Percentiles rank a stretch among this genome's conserved stretches.
Conservation (phyloP, 768 basidiomycete genomes). For the Daedalea quercina region DNA sequence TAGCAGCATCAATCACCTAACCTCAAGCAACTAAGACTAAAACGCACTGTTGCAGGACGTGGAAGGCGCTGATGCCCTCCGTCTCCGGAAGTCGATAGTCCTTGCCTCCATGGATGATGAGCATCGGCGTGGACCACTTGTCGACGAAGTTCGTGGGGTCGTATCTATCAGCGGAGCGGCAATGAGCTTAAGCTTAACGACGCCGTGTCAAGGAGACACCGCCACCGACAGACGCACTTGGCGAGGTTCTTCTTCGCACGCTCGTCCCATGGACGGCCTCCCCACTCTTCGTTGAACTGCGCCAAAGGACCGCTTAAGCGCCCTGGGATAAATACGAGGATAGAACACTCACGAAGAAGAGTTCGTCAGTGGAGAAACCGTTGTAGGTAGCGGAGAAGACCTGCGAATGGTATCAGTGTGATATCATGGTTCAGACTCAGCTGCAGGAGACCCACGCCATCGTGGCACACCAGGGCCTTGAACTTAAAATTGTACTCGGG, state of each 20-base stretch:
- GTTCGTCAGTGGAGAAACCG: slow-evolving; percentile 87
- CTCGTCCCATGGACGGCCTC: slow-evolving; percentile 71
- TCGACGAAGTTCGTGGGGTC: slow-evolving; percentile 77
- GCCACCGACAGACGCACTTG: slow-evolving; percentile 37
- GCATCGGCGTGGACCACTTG: slow-evolving; percentile 82
- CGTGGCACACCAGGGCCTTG: slow-evolving; percentile 89
- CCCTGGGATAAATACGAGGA: background rate
- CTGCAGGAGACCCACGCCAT: slow-evolving; percentile 56
- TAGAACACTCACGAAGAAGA: slow-evolving; percentile 67
- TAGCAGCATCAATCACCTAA: background rate
- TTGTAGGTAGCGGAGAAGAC: slow-evolving; percentile 75
- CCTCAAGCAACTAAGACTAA: background rate
- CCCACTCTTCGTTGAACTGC: slow-evolving; percentile 86
- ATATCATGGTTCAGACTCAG: background rate
- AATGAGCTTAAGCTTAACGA: background rate
- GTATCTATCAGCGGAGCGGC: slow-evolving; percentile 33
- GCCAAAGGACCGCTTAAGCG: background rate
- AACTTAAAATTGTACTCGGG: slow-evolving; percentile 84
- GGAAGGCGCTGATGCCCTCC: slow-evolving; percentile 79
- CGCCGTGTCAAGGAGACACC: background rate
- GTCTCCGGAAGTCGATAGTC: slow-evolving; percentile 85
- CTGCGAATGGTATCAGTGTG: slow-evolving; percentile 22
- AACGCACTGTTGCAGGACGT: slow-evolving; percentile 76
- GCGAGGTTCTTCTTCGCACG: slow-evolving; percentile 45
- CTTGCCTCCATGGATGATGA: slow-evolving; percentile 82